Percentiles rank a stretch among this genome's conserved stretches.
phyloP scores from a whole-genome alignment of 306 rosid genomes.

The Alnus glutinosa region DNA sequence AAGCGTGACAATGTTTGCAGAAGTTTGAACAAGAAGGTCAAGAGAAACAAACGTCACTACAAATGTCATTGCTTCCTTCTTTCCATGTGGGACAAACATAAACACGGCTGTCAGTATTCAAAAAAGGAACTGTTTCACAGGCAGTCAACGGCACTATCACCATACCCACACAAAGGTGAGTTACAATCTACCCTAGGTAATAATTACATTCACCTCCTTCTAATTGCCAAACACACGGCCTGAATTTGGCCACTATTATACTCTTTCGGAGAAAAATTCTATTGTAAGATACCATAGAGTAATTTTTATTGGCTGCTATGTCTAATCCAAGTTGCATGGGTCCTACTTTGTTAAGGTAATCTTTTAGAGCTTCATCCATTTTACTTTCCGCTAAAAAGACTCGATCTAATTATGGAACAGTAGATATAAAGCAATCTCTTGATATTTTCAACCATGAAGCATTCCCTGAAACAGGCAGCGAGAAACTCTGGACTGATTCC shows the following conservation, averaged over 20 bases:
- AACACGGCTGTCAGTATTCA: not conserved
- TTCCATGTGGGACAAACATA: not conserved
- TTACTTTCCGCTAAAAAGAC: no score
- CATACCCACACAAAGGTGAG: not conserved
- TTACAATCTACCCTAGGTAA: not conserved
- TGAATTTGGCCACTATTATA: not conserved
- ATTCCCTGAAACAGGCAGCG: no score
- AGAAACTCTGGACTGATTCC: not conserved
- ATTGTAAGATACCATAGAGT: not conserved
- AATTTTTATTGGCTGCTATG: no score
- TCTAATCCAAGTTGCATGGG: no score
- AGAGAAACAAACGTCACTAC: not conserved
- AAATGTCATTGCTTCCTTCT: not conserved
- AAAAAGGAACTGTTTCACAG: not conserved
- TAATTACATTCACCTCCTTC: not conserved
- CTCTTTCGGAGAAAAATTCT: not conserved
- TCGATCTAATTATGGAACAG: no score
- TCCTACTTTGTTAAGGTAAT: no score
- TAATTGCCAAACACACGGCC: not conserved
- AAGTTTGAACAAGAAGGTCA: not conserved
- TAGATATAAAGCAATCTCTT: no score
- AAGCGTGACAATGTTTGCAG: not conserved
- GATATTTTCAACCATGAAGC: no score
- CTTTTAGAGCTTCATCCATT: no score
- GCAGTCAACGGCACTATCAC: not conserved